Evolutionary conservation across 2,329 filamentous ascomycete species (phyloP), one percentile per base, ranked within the genome.

Genomic region (Gaeumannomyces sp.): DNA sequence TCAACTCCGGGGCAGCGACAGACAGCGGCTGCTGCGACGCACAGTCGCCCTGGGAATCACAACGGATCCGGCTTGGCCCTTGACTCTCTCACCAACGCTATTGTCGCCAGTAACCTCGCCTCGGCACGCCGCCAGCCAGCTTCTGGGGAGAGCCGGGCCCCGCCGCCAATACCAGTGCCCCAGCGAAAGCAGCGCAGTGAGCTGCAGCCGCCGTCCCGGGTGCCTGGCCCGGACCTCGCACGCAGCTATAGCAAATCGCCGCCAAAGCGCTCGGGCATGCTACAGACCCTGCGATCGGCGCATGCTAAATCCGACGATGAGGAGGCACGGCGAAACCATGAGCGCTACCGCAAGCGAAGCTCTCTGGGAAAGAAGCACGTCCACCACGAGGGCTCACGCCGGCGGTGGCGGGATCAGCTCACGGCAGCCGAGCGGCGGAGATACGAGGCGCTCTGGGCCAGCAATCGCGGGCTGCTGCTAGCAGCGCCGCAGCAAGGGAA

Each of bases 401-500:
- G 86, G 71, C 85, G 90, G 8, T 95, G 91, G 91, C 84, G 90
- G 58, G 90, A 93, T 69, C 82, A 86, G 67, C 85, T 95, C 58
- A 91, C 89, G 0, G 83, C 85, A 61, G 80, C 85, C 6, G 90
- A 95, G 72, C 81, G 89, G n/a, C 90, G 90, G 71, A 83, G 91
- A 1, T 95, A 95, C 74, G 91, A 94, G 74, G 91, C 89, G 2
- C 84, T 95, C 1, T 95, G 91, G 90, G 91, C 91, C 1, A 91
- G 90, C 58, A 95, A 95, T 71, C 85, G 87, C 61, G 91, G 91
- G 0, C 66, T 86, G 0, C 76, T 85, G 11, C 73, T 76, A 4
- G 33, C 19, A 11, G 45, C 35, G 45, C 25, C 35, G 33, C 28
- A 62, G 38, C 25, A 62, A n/a, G 60, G 60, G 6, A 25, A 22